Evolutionary conservation across 2,329 filamentous ascomycete genomes (phyloP).

Genomic region (Ceratocystiopsis brevicomis): DNA sequence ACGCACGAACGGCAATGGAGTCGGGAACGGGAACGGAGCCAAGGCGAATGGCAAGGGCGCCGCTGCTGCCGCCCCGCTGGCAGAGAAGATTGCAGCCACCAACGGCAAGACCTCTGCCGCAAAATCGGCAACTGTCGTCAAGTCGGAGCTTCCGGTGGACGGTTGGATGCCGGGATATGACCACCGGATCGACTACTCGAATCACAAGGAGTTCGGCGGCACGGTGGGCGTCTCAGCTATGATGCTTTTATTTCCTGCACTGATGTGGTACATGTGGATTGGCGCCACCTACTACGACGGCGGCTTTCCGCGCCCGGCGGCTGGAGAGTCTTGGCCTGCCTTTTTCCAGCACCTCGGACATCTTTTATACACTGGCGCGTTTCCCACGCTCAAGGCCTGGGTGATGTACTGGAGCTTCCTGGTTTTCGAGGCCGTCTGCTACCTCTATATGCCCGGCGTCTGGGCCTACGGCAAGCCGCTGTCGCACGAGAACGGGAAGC

Average conservation of each 20-base stretch:
- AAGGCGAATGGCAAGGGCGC: conserved; percentile 2
- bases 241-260: conserved; percentile 81
- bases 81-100: conserved; percentile 9
- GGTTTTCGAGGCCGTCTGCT: conserved; percentile 64
- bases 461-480: conserved; percentile 78
- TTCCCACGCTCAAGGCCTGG: conserved; percentile 69
- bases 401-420: conserved; percentile 89
- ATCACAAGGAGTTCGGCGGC: conserved; percentile 70
- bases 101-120: conserved; percentile 14
- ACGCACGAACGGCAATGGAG: neutral
- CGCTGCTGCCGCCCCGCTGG: too few species aligned
- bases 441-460: conserved; percentile 73
- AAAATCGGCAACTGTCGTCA: conserved; percentile 6
- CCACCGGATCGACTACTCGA: conserved; percentile 43
- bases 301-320: conserved; percentile 48
- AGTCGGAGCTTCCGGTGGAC: conserved; percentile 24
- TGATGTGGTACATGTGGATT: conserved; percentile 99
- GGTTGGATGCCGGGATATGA: conserved; percentile 42
- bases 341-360: conserved; percentile 54
- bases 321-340: conserved; percentile 47
- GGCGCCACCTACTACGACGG: conserved; percentile 86
- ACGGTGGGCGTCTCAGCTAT: conserved; percentile 59
- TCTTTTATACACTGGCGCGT: conserved; percentile 68
- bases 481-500: conserved; percentile 61
- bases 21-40: conserved; percentile 7